Conservation (phyloP, 352 stramenopile genomes). For the Globisporangium abappressorium region DNA sequence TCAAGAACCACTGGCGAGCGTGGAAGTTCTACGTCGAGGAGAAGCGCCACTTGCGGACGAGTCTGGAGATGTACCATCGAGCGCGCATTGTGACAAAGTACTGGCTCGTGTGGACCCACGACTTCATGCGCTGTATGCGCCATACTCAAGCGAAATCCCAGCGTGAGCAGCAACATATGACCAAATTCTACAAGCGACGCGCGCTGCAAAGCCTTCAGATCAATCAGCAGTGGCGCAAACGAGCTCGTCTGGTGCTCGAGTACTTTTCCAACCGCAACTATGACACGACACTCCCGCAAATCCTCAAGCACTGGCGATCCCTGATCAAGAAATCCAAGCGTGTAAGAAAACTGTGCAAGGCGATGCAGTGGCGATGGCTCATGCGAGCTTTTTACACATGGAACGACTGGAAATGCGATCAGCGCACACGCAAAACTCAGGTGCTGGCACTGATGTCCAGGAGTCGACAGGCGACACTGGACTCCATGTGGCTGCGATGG, state of each 20-base stretch:
- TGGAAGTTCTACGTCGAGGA: slow-evolving; percentile 41
- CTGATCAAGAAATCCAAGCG: slow-evolving; percentile 9
- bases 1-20: slow-evolving; percentile 43
- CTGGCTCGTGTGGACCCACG: slow-evolving; percentile 59
- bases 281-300: slow-evolving; percentile 22
- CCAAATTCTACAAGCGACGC: slow-evolving; percentile 16
- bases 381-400: neutral
- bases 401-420: slow-evolving; percentile 1
- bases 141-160: neutral
- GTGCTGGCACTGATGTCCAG: neutral
- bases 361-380: neutral
- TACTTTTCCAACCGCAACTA: slow-evolving; percentile 36
- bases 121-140: slow-evolving; percentile 25
- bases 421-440: slow-evolving; percentile 3
- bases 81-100: slow-evolving; percentile 56
- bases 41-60: slow-evolving; percentile 40
- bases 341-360: neutral
- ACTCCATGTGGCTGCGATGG: slow-evolving; percentile 19
- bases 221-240: slow-evolving; percentile 22
- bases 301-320: slow-evolving; percentile 19
- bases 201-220: slow-evolving; percentile 10
- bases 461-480: neutral
- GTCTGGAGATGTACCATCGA: slow-evolving; percentile 41
- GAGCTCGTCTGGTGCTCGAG: slow-evolving; percentile 31
- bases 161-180: neutral